Conservation (phyloP, 805 yeast species). For the Saturnispora mendoncae region DNA sequence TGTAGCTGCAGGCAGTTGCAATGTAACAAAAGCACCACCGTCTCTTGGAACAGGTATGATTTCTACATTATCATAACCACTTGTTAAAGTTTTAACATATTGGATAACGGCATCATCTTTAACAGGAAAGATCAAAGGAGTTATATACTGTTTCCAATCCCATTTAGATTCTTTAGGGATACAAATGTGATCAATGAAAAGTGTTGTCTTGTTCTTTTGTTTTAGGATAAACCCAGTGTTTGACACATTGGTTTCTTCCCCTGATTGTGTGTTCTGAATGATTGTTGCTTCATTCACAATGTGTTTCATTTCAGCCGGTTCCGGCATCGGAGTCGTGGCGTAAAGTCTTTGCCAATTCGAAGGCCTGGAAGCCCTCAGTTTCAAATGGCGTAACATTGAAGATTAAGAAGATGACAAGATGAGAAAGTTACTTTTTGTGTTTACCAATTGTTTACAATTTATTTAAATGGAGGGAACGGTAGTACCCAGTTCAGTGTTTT, state of each 20-base stretch:
- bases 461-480: neutral
- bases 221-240: constrained; percentile 51
- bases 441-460: neutral
- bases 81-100: constrained; percentile 29
- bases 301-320: neutral
- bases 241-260: constrained; percentile 46
- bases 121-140: constrained; percentile 31
- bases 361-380: too few species aligned
- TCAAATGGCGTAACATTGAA: too few species aligned
- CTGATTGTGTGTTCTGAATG: constrained; percentile 36
- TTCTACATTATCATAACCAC: constrained; percentile 33
- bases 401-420: neutral
- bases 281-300: constrained; percentile 24
- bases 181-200: constrained; percentile 49
- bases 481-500: constrained; percentile 1
- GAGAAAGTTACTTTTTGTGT: neutral
- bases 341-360: neutral
- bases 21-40: constrained; percentile 89
- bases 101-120: constrained; percentile 29
- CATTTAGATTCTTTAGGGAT: constrained; percentile 35
- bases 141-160: constrained; percentile 39
- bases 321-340: neutral
- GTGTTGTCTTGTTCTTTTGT: constrained; percentile 38
- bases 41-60: constrained; percentile 70
- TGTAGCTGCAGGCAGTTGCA: constrained; percentile 44